Evolutionary conservation across 192 early-diverging fungal species (phyloP).

Genomic region (Radiomyces spectabilis): DNA sequence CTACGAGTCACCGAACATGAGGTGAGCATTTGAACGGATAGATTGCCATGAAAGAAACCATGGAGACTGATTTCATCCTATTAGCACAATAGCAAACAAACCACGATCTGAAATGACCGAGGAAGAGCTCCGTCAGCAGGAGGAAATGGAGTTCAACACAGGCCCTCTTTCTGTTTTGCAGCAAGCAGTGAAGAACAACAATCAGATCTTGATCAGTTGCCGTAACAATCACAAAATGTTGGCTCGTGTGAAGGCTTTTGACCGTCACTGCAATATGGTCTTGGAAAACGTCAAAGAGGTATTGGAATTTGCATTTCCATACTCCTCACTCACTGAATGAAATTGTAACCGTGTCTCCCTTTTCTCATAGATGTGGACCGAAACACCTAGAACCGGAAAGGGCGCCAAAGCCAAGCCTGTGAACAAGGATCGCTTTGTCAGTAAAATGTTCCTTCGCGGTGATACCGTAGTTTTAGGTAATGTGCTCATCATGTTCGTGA

Average conservation of each 20-base stretch:
- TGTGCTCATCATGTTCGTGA: neutral
- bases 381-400: conserved; percentile 84
- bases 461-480: conserved; percentile 88
- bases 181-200: conserved; percentile 91
- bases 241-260: conserved; percentile 97
- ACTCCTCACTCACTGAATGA: neutral
- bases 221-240: conserved; percentile 98
- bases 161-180: conserved; percentile 95
- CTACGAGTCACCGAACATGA: too few species aligned
- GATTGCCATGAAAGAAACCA: too few species aligned
- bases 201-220: conserved; percentile 93
- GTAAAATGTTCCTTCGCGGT: conserved; percentile 96
- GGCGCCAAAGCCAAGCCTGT: conserved; percentile 95
- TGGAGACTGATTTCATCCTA: too few species aligned
- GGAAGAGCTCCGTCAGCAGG: conserved; percentile 82
- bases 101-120: conserved; percentile 71
- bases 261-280: conserved; percentile 99
- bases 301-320: neutral
- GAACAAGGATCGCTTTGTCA: conserved; percentile 98
- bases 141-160: conserved; percentile 93
- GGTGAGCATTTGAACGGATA: too few species aligned
- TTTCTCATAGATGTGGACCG: conserved; percentile 83
- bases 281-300: conserved; percentile 98
- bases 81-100: conserved; percentile 18
- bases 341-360: neutral